These are phyloP conservation scores for Haematococcus sp. DNA, from an alignment of 139 green algal species.

Conservation along the genomic window DNA sequence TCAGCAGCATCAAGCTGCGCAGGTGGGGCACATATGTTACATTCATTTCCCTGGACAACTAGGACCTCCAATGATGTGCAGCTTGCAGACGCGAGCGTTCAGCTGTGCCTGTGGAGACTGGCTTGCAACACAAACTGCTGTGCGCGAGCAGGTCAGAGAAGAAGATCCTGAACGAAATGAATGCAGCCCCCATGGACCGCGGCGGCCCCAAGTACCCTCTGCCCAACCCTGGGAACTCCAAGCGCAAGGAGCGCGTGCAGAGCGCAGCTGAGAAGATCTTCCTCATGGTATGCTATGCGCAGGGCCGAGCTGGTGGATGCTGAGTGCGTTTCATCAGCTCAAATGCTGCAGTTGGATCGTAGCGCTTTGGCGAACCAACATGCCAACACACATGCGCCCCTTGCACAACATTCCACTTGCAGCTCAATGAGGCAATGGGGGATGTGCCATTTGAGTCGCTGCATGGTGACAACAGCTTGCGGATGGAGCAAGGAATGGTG, in stretches of 20 bases:
- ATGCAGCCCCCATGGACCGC: constrained; percentile 30
- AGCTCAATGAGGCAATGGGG: constrained; percentile 75
- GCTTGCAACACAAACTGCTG: not conserved
- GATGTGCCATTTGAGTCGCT: constrained; percentile 53
- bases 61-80: no score
- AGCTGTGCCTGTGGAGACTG: no score
- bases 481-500: constrained; percentile 61
- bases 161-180: constrained; percentile 67
- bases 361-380: not conserved
- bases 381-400: not conserved
- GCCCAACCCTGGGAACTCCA: constrained; percentile 37
- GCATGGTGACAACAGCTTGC: constrained; percentile 51
- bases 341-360: no score
- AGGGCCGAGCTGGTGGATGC: no score
- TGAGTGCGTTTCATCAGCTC: no score
- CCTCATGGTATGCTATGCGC: constrained; percentile 67
- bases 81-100: no score
- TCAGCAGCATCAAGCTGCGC: constrained; percentile 40
- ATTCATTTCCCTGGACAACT: not conserved
- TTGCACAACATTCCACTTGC: not conserved
- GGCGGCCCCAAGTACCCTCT: constrained; percentile 53
- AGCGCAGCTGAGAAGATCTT: constrained; percentile 71
- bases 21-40: constrained; percentile 18
- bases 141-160: constrained; percentile 59
- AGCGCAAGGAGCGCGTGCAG: constrained; percentile 63